A percentile compares a stretch with the other conserved stretches of the same genome.
Evolutionary conservation across 257 asterid genomes (phyloP).

Genomic region (Penstemon eatonii): DNA sequence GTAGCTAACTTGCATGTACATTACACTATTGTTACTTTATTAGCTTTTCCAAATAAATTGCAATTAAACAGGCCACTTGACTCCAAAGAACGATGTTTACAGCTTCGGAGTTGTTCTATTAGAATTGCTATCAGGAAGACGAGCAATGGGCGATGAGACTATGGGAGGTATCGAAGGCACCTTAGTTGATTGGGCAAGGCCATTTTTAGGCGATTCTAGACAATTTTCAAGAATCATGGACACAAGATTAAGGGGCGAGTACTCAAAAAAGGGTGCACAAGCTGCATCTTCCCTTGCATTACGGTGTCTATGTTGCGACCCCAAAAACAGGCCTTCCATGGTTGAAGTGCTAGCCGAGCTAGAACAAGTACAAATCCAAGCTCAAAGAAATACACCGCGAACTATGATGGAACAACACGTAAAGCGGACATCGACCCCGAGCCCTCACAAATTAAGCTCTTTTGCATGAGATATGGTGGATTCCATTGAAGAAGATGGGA

Average conservation of each 20-base stretch:
- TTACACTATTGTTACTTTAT: neutral
- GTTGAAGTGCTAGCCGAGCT: slow-evolving; percentile 44
- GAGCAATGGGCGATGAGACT: slow-evolving; percentile 52
- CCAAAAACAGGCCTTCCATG: slow-evolving; percentile 54
- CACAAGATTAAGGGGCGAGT: slow-evolving; percentile 62
- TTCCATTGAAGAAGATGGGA: neutral
- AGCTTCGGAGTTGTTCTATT: slow-evolving; percentile 41
- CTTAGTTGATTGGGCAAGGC: slow-evolving; percentile 70
- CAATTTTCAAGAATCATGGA: slow-evolving; percentile 69
- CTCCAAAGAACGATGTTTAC: slow-evolving; percentile 44
- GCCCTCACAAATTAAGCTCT: slow-evolving; percentile 17
- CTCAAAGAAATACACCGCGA: slow-evolving; percentile 31
- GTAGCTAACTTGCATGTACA: too few species aligned
- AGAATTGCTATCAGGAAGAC: slow-evolving; percentile 39
- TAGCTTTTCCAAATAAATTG: too few species aligned
- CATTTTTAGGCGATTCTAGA: slow-evolving; percentile 47
- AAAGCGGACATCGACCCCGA: neutral
- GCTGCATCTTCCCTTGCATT: slow-evolving; percentile 51
- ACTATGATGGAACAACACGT: slow-evolving; percentile 28
- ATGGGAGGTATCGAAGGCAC: slow-evolving; percentile 53
- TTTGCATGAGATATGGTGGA: neutral
- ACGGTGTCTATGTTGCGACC: slow-evolving; percentile 48
- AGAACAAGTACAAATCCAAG: slow-evolving; percentile 32
- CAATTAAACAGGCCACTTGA: slow-evolving; percentile 40
- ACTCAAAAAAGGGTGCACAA: slow-evolving; percentile 57